Evolutionary conservation across 2,329 filamentous ascomycete species (phyloP), one percentile per base, ranked within the genome.

Genomic region (Neopestalotiopsis rosae): DNA sequence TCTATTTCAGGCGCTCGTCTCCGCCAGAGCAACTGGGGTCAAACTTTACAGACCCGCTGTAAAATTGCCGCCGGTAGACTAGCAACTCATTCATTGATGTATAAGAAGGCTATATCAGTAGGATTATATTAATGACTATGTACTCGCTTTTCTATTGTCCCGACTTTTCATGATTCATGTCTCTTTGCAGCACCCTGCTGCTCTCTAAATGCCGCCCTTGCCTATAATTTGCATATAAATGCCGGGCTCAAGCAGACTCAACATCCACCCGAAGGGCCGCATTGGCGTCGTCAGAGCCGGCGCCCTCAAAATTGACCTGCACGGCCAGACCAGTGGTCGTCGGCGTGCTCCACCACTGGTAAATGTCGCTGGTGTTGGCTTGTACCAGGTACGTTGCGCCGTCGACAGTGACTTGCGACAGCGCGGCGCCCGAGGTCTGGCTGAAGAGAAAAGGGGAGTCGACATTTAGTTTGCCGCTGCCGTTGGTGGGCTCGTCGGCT

Each of bases 281-380:
- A 40, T 66, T 66, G 63, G 63, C 49, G 32, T 56, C 63, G n/a
- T 32, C 63, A 24, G 63, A 56, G 45, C 63, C 40, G n/a, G 14
- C 45, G 24, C 63, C 63, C 45, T 66, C 42, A n/a, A 30, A 66
- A 24, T 66, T 57, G 49, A 66, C 63, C 40, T 66, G 63, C 32
- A 66, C 63, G 28, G 63, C 42, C 12, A 66, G 63, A 34, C 63
- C 63, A 13, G 63, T 66, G 24, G 63, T 66, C 42, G 63, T 66
- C 14, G 63, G 63, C 10, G 30, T 38, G 63, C 63, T 66, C 63
- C 63, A 66, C 63, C 63, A 66, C 14, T 42, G 30, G 49, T 66
- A 57, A 14, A 66, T 58, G 28, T 49, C 49, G 30, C 14, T 38
- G 30, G 63, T 66, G 10, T 30, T 30, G 20, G 28, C 20, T 24